phyloP scores from a whole-genome alignment of 306 rosid genomes.

The Fragaria ananassa region DNA sequence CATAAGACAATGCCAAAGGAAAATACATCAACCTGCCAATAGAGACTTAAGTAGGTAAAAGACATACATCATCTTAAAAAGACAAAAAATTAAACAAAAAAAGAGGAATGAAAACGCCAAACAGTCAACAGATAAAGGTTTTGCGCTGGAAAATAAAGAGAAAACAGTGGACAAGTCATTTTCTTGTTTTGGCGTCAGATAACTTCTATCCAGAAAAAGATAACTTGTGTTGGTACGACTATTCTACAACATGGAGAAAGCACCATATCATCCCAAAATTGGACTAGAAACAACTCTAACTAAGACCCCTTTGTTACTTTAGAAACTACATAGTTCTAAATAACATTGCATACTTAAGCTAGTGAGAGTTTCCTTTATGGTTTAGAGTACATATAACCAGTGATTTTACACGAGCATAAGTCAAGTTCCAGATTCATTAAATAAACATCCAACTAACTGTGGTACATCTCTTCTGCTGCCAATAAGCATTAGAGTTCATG shows the following conservation, averaged over 20 bases:
- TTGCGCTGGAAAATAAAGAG: not conserved
- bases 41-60: conserved; percentile 12
- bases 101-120: not conserved
- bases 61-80: not conserved
- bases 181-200: not conserved
- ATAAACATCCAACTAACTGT: not conserved
- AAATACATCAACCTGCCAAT: conserved; percentile 80
- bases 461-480: not conserved
- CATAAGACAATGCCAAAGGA: conserved; percentile 90
- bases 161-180: not conserved
- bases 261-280: not conserved
- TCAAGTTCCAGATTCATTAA: not conserved
- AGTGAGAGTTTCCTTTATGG: not conserved
- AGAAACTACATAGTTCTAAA: not conserved
- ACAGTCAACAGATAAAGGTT: not conserved
- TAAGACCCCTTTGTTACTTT: not conserved
- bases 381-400: not conserved
- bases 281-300: not conserved
- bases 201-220: not conserved
- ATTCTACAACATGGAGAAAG: not conserved
- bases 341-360: not conserved
- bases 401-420: not conserved
- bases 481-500: not conserved
- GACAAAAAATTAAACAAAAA: not conserved
- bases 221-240: not conserved